Evolutionary conservation across 1,284 basidiomycete genomes (phyloP).

Genomic region (Calocybe gambosa): DNA sequence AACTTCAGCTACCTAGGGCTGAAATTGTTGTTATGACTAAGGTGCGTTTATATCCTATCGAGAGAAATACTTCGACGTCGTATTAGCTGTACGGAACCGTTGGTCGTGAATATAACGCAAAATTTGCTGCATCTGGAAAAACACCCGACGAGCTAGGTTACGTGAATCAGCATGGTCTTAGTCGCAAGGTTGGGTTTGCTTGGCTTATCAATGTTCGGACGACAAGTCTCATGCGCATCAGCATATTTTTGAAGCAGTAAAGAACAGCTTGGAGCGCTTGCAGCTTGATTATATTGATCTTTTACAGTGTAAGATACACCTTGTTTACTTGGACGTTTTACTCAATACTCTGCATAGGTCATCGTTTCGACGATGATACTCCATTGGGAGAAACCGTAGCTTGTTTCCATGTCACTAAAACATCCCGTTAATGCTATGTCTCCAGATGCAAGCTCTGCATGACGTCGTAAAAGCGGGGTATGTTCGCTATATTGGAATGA

Average conservation of each 20-base stretch:
- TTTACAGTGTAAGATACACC: constrained; percentile 41
- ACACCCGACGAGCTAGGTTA: constrained; percentile 43
- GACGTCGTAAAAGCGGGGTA: constrained; percentile 61
- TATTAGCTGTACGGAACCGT: constrained; percentile 33
- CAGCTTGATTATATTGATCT: constrained; percentile 69
- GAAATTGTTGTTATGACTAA: constrained; percentile 79
- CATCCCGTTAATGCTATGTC: neutral
- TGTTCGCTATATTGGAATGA: constrained; percentile 67
- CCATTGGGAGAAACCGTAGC: constrained; percentile 51
- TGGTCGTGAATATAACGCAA: constrained; percentile 21
- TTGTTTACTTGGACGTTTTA: neutral
- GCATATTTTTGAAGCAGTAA: constrained; percentile 70
- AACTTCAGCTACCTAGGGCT: constrained; percentile 63
- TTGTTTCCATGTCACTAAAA: neutral
- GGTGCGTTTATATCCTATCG: constrained; percentile 26
- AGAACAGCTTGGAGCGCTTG: constrained; percentile 58
- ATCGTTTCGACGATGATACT: constrained; percentile 56
- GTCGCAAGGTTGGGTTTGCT: constrained; percentile 36
- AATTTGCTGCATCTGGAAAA: constrained; percentile 13
- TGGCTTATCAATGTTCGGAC: neutral
- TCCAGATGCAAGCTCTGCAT: constrained; percentile 59
- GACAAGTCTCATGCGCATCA: constrained; percentile 16
- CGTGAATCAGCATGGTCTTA: constrained; percentile 51
- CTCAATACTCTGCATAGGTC: constrained; percentile 25
- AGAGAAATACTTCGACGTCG: neutral